These are phyloP conservation scores for Botrytis squamosa DNA, from an alignment of 2,329 filamentous ascomycete genomes.

Conservation along the genomic window DNA sequence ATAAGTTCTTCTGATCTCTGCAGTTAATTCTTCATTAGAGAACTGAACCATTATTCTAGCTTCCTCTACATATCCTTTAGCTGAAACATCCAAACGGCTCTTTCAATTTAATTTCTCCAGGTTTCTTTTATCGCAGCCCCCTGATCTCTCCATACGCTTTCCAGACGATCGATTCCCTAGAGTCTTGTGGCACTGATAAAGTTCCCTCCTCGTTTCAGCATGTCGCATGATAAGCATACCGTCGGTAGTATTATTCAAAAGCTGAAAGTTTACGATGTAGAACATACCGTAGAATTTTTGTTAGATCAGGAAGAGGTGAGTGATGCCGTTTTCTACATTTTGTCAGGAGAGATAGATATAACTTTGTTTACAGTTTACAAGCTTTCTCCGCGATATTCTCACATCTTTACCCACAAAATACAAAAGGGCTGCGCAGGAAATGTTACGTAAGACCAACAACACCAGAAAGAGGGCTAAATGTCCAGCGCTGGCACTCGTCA, in stretches of 20 bases:
- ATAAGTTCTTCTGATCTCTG: neutral
- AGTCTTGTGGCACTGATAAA: neutral
- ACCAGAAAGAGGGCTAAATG: neutral
- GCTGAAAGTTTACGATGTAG: neutral
- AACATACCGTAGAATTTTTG: neutral
- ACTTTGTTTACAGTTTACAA: neutral
- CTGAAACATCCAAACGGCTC: neutral
- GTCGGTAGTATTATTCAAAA: neutral
- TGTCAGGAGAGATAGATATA: neutral
- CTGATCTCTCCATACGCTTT: neutral
- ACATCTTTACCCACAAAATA: neutral
- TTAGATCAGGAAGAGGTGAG: neutral
- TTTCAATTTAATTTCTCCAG: neutral
- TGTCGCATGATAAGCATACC: neutral
- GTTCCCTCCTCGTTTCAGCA: neutral
- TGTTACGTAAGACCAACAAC: neutral
- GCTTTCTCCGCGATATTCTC: neutral
- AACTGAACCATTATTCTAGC: neutral
- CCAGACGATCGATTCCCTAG: neutral
- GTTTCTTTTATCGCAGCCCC: neutral
- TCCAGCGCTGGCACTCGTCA: neutral
- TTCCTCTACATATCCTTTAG: neutral
- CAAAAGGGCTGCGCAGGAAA: neutral
- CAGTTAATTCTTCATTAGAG: neutral
- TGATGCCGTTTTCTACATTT: neutral